phyloP scores from a whole-genome alignment of 768 basidiomycete species.

The Tulasnella sp. region DNA sequence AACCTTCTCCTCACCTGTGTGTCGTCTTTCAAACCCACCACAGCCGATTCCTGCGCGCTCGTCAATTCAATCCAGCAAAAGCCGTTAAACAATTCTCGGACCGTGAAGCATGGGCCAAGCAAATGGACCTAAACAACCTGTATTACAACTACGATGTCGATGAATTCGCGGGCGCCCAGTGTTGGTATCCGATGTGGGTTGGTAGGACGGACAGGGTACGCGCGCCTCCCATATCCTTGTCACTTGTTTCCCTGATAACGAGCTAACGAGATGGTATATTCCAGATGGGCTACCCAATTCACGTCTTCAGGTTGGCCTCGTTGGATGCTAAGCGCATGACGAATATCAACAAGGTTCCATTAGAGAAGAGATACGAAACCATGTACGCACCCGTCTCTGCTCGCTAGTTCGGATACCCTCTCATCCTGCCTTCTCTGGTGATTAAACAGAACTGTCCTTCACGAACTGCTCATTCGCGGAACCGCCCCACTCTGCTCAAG shows the following conservation, averaged over 20 bases:
- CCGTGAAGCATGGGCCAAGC: conserved; percentile 68
- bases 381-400: conserved; percentile 57
- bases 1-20: not conserved
- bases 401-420: not conserved
- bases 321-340: conserved; percentile 56
- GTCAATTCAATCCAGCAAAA: conserved; percentile 62
- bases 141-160: conserved; percentile 60
- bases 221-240: too few species aligned
- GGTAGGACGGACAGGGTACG: conserved; percentile 73
- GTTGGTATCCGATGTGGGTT: conserved; percentile 81
- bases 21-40: not conserved
- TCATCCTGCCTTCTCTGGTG: not conserved
- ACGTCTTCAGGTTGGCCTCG: conserved; percentile 74
- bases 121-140: conserved; percentile 62
- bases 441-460: conserved; percentile 58
- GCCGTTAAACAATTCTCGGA: conserved; percentile 73
- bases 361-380: conserved; percentile 64
- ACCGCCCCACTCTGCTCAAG: conserved; percentile 23
- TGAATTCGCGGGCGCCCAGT: conserved; percentile 62
- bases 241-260: not conserved
- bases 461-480: conserved; percentile 59
- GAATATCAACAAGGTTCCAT: conserved; percentile 59
- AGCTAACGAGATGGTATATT: not conserved
- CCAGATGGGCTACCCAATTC: conserved; percentile 70
- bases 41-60: conserved; percentile 83